Evolutionary conservation across 1,284 basidiomycete genomes (phyloP), one percentile per base, ranked within the genome.

Genomic region (Waitea zeae): DNA sequence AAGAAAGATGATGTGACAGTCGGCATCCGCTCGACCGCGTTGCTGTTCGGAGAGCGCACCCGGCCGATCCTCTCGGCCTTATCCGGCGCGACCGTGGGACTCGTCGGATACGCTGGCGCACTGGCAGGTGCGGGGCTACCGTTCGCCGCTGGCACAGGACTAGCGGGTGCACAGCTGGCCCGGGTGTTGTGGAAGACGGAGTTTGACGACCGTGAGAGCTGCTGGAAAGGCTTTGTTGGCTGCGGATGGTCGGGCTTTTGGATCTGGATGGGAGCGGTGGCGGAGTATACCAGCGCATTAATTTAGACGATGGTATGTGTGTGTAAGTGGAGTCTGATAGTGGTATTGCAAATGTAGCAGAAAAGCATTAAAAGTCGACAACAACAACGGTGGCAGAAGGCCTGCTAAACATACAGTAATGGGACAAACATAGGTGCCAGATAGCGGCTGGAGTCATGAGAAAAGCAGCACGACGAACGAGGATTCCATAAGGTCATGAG

Each of bases 11-110:
- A 99, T 49, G 63, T 87, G 27, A 61, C 67, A 33, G 87, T 75
- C 13, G 90, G 87, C 15, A 93, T 99, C 50, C 86, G 82, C 43
- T 93, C 88, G 6, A 98, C 92, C 2, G 95, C 95, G 0, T 64
- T 98, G 32, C 67, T 95, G 29, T 97, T 98, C 52, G 82, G 74
- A 20, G 61, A 72, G 30, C 62, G 68, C 20, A 83, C 89, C 1
- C 74, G 82, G 7, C 68, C 77, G 0, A 74, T 95, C 44, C 70
- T 98, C 26, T 58, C 68, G 7, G 67, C 62, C 7, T 75, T 98
- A 35, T 86, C 87, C 1, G 58, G 64, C 0, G 70, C 76, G 3
- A 79, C 86, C 34, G 50, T 96, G 41, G 75, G 77, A 6, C 54
- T 86, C 34, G 67, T 96, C 39, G 65, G 77, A 1, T 72, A 76